Base-by-base conservation (phyloP, 164 flowering plant genomes). In the Protea cynaroides region DNA sequence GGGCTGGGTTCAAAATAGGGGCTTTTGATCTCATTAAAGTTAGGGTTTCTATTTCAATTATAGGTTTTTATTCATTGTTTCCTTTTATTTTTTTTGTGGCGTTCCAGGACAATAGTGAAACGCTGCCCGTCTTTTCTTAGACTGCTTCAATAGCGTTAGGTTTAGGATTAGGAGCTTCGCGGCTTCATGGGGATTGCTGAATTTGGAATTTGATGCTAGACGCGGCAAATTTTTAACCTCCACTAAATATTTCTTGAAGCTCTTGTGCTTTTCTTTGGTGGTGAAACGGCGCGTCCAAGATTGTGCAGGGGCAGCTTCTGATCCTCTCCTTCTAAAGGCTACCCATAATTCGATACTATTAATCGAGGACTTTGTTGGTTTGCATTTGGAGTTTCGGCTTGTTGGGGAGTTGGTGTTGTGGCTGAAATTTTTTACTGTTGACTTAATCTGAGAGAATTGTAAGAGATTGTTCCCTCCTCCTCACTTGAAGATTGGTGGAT, bases 1-100 rank as follows among this genome's bases (percentile, higher is more conserved):
- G 13, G 25, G 18, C 29, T 36, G 34, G 1, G 18, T 15, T 18
- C 43, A 18, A 61, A 25, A 25, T 49, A 18, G 17, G 23, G 40
- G 54, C 17, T 1, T 46, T 62, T 49, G 43, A 47, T 61, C 54
- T 50, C 29, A 19, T 29, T 29, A 29, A 29, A 29, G 24, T 11
- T 65, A 38, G 61, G 23, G n/a, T 61, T 44, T 61, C 53, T 24
- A 11, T 61, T 14, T 56, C 58, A 8, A 25, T 56, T 56, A 40
- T 29, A 29, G 34, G 5, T 3, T 29, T 29, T 40, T n/a, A n/a
- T n/a, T 8, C 10, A 6, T 40, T 29, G 34, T 40, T 40, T 12
- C 24, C 19, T 15, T 3, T 22, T 11, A 23, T 24, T 8, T 13
- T 46, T 5, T 44, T 46, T 46, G 64, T 15, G 23, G 37, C 14